These are phyloP conservation scores for Royoungia palumana DNA, from an alignment of 768 basidiomycete genomes.

Conservation along the genomic window DNA sequence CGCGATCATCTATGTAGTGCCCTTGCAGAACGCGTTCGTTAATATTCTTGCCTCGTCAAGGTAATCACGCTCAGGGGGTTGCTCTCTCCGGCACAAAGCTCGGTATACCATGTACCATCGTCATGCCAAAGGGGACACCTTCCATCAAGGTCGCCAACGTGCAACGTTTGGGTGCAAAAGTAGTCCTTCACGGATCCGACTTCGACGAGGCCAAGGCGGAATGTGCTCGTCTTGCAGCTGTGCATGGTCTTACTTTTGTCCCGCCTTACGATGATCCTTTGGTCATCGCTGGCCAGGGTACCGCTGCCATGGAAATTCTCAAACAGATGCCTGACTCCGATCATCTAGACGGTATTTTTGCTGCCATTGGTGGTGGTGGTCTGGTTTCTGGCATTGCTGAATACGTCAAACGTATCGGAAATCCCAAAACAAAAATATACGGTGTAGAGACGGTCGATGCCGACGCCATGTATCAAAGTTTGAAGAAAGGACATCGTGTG, in stretches of 20 bases:
- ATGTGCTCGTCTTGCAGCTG: conserved; percentile 77
- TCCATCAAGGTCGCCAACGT: conserved; percentile 96
- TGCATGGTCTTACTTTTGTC: conserved; percentile 81
- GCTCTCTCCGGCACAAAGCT: conserved; percentile 89
- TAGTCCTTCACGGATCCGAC: conserved; percentile 86
- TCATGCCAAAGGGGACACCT: conserved; percentile 95
- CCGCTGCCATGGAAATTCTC: conserved; percentile 90
- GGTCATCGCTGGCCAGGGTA: conserved; percentile 96
- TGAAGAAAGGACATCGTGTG: conserved; percentile 78
- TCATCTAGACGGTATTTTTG: conserved; percentile 79
- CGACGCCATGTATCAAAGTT: conserved; percentile 87
- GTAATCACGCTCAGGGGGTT: conserved; percentile 98
- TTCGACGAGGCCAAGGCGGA: conserved; percentile 97
- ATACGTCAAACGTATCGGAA: conserved; percentile 91
- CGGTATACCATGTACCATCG: conserved; percentile 93
- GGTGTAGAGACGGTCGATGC: conserved; percentile 96
- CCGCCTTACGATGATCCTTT: conserved; percentile 98
- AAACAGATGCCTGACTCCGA: conserved; percentile 82
- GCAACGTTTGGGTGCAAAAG: conserved; percentile 90
- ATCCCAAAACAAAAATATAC: conserved; percentile 72
- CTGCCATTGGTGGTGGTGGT: conserved; percentile 92
- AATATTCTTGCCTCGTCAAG: conserved; percentile 38
- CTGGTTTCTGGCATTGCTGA: conserved; percentile 86
- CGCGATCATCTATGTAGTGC: conserved; percentile 4
- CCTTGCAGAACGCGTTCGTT: neutral